A percentile compares a stretch with the other conserved stretches of the same genome.
These are phyloP conservation scores for Boletus subcaerulescens DNA, from an alignment of 768 basidiomycete species.

Conservation along the genomic window DNA sequence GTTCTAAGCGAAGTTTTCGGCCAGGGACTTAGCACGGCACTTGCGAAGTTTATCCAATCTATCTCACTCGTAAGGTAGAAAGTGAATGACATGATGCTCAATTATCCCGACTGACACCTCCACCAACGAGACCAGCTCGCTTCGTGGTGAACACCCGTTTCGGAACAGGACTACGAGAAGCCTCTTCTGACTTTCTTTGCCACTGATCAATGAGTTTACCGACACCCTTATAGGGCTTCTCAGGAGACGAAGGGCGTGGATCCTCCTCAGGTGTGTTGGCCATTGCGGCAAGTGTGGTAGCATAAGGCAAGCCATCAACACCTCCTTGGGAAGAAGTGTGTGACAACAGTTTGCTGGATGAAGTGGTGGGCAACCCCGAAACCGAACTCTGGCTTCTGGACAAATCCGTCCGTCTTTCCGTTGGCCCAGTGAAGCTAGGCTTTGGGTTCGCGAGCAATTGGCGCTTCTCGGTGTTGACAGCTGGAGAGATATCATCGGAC, in stretches of 20 bases:
- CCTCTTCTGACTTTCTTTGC: conserved; percentile 75
- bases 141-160: conserved; percentile 42
- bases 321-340: conserved; percentile 12
- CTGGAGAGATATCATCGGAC: conserved; percentile 7
- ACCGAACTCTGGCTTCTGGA: conserved; percentile 15
- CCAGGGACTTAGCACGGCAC: background rate
- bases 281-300: conserved; percentile 7
- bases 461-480: conserved; percentile 21
- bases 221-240: conserved; percentile 78
- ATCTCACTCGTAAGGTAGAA: conserved; percentile 11
- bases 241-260: conserved; percentile 60
- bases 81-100: conserved; percentile 7
- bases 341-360: conserved; percentile 22
- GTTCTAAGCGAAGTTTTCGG: background rate
- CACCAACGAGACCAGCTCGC: conserved; percentile 36
- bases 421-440: conserved; percentile 16
- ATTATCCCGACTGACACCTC: conserved; percentile 19
- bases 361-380: conserved; percentile 21
- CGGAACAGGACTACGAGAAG: conserved; percentile 31
- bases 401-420: conserved; percentile 13
- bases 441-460: conserved; percentile 9
- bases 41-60: background rate
- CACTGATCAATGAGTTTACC: conserved; percentile 84
- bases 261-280: conserved; percentile 21
- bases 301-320: conserved; percentile 28